Percentiles rank a stretch among this genome's conserved stretches.
phyloP scores from a whole-genome alignment of 257 asterid genomes.

The Ajuga chamaepitys region DNA sequence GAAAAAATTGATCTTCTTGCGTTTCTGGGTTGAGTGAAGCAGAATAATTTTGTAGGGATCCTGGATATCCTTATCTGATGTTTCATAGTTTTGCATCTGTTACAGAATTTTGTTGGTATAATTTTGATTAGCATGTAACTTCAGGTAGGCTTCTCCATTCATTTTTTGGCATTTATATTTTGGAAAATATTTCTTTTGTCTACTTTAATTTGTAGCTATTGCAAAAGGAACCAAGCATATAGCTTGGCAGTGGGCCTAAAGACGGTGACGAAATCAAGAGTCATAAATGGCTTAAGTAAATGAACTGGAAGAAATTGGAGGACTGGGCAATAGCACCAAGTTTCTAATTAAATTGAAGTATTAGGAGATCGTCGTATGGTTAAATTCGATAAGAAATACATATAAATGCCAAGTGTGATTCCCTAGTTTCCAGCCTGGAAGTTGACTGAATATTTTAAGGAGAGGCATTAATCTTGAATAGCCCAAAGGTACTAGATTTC shows the following conservation, averaged over 20 bases:
- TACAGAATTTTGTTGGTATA: not conserved
- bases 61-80: not conserved
- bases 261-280: conserved; percentile 16
- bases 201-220: conserved; percentile 35
- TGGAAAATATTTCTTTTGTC: not conserved
- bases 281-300: conserved; percentile 19
- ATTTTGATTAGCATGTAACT: too few species aligned
- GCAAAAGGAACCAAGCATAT: conserved; percentile 23
- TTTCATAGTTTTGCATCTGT: not conserved
- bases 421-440: conserved; percentile 53
- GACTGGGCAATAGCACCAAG: conserved; percentile 10
- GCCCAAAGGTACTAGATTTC: too few species aligned
- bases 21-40: conserved; percentile 18
- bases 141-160: too few species aligned
- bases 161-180: not conserved
- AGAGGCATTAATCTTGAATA: too few species aligned
- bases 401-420: conserved; percentile 50
- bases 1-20: conserved; percentile 52
- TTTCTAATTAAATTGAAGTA: conserved; percentile 14
- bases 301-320: conserved; percentile 19
- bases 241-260: conserved; percentile 18
- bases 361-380: conserved; percentile 12
- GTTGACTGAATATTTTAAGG: too few species aligned
- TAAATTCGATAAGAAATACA: conserved; percentile 32
- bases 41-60: conserved; percentile 51